Base-by-base conservation (phyloP, 1,284 basidiomycete species). In the Bjerkandera adusta region DNA sequence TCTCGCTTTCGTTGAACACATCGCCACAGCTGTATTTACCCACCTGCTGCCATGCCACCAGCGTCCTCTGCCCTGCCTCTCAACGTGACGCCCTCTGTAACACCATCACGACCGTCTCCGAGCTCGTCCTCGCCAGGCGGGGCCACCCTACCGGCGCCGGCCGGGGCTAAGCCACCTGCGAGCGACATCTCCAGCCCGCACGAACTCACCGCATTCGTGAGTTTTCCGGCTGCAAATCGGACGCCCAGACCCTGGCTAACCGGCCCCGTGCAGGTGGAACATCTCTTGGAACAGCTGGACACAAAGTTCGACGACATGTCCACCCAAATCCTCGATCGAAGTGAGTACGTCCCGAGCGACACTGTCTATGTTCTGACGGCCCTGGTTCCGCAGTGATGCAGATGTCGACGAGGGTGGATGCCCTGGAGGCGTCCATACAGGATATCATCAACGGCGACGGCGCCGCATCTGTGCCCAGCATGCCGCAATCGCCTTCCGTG, bases 231-330 rank as follows among this genome's bases (percentile, higher is more conserved):
- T 27, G 29, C 27, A 13, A 3, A 30, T 42, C 34, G 34, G 47
- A 46, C 32, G n/a, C 30, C 45, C 34, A 30, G 38, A 13, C 35
- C 39, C 35, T 24, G 37, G 20, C 47, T 36, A 16, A 13, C 35
- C 18, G 2, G 13, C 35, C 40, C 18, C 36, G 35, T 44, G 21
- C 29, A 91, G 88, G 88, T 91, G 12, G 88, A 91, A 66, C 81
- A 77, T 7, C 67, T 91, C 26, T 67, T 91, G 7, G 86, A 87
- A 57, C 83, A 89, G 57, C 71, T 91, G 16, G 89, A 91, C 56
- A 53, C 75, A 34, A 89, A 88, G 54, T 91, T 91, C 59, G 87
- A 91, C 55, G 84, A 88, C 45, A 91, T 90, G 88, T 90, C 89
- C 33, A 70, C 69, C 13, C 85, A 89, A 62, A 86, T 91, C 53